These are phyloP conservation scores for Iris macrosiphon DNA, from an alignment of 106 monocot genomes.

Conservation along the genomic window DNA sequence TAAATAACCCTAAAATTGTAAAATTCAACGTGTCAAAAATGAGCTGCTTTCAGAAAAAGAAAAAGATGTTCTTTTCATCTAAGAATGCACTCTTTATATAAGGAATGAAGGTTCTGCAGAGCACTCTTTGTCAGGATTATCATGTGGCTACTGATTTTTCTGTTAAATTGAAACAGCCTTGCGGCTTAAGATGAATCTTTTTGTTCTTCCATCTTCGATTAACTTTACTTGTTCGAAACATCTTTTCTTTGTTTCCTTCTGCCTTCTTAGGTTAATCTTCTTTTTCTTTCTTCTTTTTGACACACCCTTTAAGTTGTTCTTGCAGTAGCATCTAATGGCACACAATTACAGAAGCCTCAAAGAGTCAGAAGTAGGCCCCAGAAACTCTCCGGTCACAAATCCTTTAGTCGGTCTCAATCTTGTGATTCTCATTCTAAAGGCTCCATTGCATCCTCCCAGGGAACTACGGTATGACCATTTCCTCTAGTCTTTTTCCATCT, in stretches of 20 bases:
- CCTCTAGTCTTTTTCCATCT: background rate
- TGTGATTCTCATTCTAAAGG: conserved; percentile 53
- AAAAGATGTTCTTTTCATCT: too few relatives aligned
- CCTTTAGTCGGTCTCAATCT: conserved; percentile 29
- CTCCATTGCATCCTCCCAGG: conserved; percentile 35
- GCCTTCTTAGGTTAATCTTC: background rate
- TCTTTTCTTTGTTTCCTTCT: background rate
- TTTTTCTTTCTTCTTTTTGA: background rate
- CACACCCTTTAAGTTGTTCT: background rate
- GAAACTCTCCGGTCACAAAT: conserved; percentile 33
- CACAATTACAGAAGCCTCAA: conserved; percentile 36
- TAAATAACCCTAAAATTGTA: too few relatives aligned
- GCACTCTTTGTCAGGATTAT: too few relatives aligned
- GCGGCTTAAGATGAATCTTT: conserved; percentile 1
- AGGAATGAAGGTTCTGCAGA: too few relatives aligned
- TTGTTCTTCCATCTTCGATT: conserved; percentile 1
- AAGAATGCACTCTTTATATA: too few relatives aligned
- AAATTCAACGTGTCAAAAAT: too few relatives aligned
- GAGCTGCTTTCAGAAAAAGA: too few relatives aligned
- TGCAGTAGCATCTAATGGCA: conserved; percentile 51
- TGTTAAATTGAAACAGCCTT: conserved; percentile 4
- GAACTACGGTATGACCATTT: conserved; percentile 30
- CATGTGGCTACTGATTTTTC: too few relatives aligned
- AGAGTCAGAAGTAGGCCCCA: conserved; percentile 38
- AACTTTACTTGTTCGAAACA: conserved; percentile 9